Percentiles rank a stretch among this genome's conserved stretches.
phyloP scores from a whole-genome alignment of 176 grass and related monocot genomes.

The Themeda triandra region DNA sequence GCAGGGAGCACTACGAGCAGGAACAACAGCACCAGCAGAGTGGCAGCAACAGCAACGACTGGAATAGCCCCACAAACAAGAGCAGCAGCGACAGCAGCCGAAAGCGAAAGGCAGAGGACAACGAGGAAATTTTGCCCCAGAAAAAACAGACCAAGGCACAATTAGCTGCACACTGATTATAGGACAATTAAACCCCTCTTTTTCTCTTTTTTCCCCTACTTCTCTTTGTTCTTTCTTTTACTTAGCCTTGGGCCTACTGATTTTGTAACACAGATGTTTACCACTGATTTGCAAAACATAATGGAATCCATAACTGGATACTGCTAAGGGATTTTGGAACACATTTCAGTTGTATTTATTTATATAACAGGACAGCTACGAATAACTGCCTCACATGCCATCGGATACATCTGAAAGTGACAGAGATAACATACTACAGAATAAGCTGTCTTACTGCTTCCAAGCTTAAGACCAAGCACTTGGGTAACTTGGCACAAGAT shows the following conservation, averaged over 20 bases:
- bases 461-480: background rate
- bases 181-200: background rate
- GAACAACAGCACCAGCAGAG: conserved; percentile 37
- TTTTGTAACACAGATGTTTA: conserved; percentile 20
- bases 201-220: background rate
- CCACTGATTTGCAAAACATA: conserved; percentile 10
- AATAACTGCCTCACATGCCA: background rate
- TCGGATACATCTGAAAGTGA: background rate
- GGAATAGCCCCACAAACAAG: conserved; percentile 27
- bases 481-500: background rate
- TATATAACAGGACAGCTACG: no score
- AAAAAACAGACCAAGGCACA: conserved; percentile 51
- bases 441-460: background rate
- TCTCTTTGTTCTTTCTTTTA: background rate
- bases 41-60: conserved; percentile 24
- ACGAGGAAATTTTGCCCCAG: conserved; percentile 43
- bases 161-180: conserved; percentile 22
- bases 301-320: background rate
- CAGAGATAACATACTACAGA: background rate
- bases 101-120: conserved; percentile 68
- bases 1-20: conserved; percentile 50
- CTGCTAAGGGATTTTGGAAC: background rate
- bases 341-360: no score
- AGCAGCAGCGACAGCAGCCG: conserved; percentile 21
- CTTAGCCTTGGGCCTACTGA: conserved; percentile 17